These are phyloP conservation scores for Panicum miliaceum DNA, from an alignment of 176 grass and related monocot species.

Conservation along the genomic window DNA sequence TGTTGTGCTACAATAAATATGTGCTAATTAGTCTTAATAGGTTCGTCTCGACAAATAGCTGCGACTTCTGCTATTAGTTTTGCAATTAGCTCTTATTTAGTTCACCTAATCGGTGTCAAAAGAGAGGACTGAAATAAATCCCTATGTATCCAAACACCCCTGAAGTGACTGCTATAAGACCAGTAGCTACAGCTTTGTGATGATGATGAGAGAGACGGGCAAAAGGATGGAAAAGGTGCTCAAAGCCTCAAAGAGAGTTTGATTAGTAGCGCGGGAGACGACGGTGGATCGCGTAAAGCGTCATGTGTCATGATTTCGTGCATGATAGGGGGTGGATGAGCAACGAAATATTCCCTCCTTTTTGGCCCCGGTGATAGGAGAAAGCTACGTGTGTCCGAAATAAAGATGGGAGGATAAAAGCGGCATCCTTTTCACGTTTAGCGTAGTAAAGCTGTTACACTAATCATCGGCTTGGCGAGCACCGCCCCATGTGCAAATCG, in stretches of 20 bases:
- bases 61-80: too few species aligned
- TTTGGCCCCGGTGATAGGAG: slow-evolving; percentile 17
- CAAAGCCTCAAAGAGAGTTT: slow-evolving; percentile 6
- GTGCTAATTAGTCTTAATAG: too few species aligned
- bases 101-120: too few species aligned
- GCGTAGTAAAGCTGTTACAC: background rate
- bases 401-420: slow-evolving; percentile 32
- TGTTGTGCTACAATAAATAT: too few species aligned
- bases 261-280: slow-evolving; percentile 27
- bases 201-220: slow-evolving; percentile 1
- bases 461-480: background rate
- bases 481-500: slow-evolving; percentile 1
- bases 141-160: too few species aligned
- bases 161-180: slow-evolving; percentile 1
- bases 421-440: background rate
- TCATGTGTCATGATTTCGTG: slow-evolving; percentile 33
- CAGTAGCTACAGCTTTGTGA: slow-evolving; percentile 7
- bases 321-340: slow-evolving; percentile 39
- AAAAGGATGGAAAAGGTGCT: background rate
- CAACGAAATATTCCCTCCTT: slow-evolving; percentile 44
- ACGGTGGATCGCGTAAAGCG: slow-evolving; percentile 29
- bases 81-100: too few species aligned
- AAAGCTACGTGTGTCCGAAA: slow-evolving; percentile 26
- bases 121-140: too few species aligned
- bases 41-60: too few species aligned